Percentiles rank a stretch among this genome's conserved stretches.
These are phyloP conservation scores for Diaporthe vexans DNA, from an alignment of 2,329 filamentous ascomycete genomes.

Conservation along the genomic window DNA sequence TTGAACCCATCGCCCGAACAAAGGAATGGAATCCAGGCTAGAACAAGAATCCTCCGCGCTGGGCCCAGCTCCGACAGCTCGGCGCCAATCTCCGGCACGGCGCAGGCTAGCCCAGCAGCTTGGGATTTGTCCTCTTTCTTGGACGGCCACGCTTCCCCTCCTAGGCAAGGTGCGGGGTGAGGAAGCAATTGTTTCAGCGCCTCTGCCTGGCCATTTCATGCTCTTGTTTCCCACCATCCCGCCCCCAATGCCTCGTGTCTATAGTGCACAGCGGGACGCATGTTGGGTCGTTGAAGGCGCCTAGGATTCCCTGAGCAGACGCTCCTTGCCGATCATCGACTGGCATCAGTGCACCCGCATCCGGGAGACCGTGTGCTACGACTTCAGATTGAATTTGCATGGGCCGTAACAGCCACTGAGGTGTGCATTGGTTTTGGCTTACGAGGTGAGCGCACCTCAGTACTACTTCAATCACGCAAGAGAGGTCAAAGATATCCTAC, in stretches of 20 bases:
- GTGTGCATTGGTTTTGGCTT: too few species aligned
- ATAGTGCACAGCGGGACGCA: background rate
- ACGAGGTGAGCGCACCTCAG: background rate
- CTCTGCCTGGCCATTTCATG: background rate
- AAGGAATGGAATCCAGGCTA: background rate
- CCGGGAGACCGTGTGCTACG: constrained; percentile 21
- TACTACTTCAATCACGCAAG: constrained; percentile 4
- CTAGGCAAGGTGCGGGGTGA: constrained; percentile 30
- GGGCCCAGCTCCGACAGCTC: constrained; percentile 19
- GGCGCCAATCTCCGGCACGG: constrained; percentile 21
- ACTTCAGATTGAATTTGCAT: constrained; percentile 27
- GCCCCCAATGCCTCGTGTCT: background rate
- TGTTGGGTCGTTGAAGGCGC: background rate
- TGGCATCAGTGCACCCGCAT: constrained; percentile 23
- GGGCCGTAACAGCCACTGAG: background rate
- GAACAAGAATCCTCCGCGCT: constrained; percentile 17
- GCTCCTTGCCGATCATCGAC: constrained; percentile 27
- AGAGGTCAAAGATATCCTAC: constrained; percentile 2
- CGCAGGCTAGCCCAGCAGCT: constrained; percentile 12
- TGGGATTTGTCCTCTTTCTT: constrained; percentile 8
- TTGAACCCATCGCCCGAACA: background rate
- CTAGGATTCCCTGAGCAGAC: constrained; percentile 23
- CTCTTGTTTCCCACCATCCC: background rate
- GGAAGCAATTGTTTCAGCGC: constrained; percentile 33
- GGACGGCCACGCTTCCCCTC: constrained; percentile 6